Evolutionary conservation across 116 monocot species (phyloP).

Genomic region (Iris pallida): DNA sequence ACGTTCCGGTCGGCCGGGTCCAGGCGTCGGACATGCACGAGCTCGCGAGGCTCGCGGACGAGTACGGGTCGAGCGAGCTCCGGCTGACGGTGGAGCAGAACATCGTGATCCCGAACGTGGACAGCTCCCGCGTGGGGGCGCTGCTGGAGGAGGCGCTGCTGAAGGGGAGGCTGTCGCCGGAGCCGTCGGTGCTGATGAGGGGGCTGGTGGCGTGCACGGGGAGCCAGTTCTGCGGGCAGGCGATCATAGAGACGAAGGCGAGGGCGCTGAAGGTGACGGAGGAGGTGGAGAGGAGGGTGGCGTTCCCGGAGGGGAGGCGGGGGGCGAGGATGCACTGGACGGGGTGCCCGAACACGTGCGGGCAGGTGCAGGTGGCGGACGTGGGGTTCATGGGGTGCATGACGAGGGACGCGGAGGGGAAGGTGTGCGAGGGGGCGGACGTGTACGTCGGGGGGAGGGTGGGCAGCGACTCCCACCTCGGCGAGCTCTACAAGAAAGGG

Average conservation of each 20-base stretch:
- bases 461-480: constrained; percentile 72
- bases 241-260: constrained; percentile 89
- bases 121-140: constrained; percentile 26
- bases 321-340: constrained; percentile 96
- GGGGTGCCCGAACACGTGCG: constrained; percentile 91
- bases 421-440: constrained; percentile 71
- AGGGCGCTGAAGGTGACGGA: constrained; percentile 64
- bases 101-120: constrained; percentile 73
- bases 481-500: constrained; percentile 66
- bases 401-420: constrained; percentile 56
- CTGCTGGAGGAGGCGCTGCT: constrained; percentile 66
- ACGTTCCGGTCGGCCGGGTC: constrained; percentile 74
- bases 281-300: constrained; percentile 59
- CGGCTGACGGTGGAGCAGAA: constrained; percentile 94
- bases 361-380: constrained; percentile 35
- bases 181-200: constrained; percentile 62
- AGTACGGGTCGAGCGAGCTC: constrained; percentile 82
- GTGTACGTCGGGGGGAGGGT: constrained; percentile 72
- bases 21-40: constrained; percentile 82
- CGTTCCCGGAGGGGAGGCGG: constrained; percentile 21
- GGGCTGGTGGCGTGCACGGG: constrained; percentile 92
- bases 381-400: constrained; percentile 95
- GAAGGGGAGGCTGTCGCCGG: constrained; percentile 42
- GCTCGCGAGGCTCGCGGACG: constrained; percentile 72
- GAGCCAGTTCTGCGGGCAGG: constrained; percentile 96